phyloP scores from a whole-genome alignment of 2,329 filamentous ascomycete species.

The Colletotrichum sp. region DNA sequence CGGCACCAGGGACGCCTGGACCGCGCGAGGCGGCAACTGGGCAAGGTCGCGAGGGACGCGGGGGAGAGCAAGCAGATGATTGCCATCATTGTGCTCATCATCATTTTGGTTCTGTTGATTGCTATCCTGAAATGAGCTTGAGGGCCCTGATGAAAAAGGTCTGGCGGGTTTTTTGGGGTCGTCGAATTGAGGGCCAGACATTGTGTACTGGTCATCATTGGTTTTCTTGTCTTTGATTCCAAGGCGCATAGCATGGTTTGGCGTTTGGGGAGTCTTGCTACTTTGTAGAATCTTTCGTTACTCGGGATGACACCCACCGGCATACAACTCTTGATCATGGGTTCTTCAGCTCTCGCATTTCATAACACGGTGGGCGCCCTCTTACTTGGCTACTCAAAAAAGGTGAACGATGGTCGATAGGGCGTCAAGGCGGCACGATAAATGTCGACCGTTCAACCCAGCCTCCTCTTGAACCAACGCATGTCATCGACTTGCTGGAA shows the following conservation, averaged over 20 bases:
- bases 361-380: neutral
- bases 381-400: neutral
- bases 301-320: neutral
- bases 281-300: neutral
- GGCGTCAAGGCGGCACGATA: neutral
- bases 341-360: neutral
- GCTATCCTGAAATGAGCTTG: slow-evolving; percentile 73
- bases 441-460: neutral
- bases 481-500: accelerated
- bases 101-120: slow-evolving; percentile 83
- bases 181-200: slow-evolving; percentile 41
- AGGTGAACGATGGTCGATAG: neutral
- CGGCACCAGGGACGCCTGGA: slow-evolving; percentile 79
- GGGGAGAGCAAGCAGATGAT: slow-evolving; percentile 89
- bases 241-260: slow-evolving; percentile 21
- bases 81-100: slow-evolving; percentile 80
- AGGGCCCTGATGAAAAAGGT: slow-evolving; percentile 34
- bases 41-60: slow-evolving; percentile 74
- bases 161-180: neutral
- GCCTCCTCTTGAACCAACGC: neutral
- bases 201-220: neutral
- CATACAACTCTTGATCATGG: neutral
- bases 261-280: slow-evolving; percentile 5
- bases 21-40: slow-evolving; percentile 74
- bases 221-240: neutral